phyloP scores from a whole-genome alignment of 768 basidiomycete species.

The Auriscalpium vulgare region DNA sequence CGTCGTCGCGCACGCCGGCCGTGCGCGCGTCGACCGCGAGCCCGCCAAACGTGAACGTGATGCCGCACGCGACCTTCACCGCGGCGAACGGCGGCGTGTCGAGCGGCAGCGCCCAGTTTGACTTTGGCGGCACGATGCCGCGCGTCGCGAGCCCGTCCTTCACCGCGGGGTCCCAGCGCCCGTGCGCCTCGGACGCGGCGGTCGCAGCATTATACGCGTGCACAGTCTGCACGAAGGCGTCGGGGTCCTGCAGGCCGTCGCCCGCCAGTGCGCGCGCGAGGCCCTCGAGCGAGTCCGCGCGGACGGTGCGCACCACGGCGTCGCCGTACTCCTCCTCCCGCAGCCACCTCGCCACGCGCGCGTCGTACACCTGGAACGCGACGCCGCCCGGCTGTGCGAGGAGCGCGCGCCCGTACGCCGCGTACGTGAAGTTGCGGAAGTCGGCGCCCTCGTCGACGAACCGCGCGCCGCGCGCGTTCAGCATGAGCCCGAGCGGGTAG shows the following conservation, averaged over 20 bases:
- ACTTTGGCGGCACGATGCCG: constrained; percentile 42
- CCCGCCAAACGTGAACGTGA: constrained; percentile 70
- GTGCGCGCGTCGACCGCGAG: constrained; percentile 50
- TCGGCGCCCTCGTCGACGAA: constrained; percentile 71
- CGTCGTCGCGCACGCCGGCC: constrained; percentile 39
- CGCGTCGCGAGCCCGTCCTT: constrained; percentile 57
- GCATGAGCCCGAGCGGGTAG: constrained; percentile 65
- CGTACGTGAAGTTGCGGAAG: constrained; percentile 68
- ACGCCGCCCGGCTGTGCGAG: constrained; percentile 48
- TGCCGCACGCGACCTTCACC: constrained; percentile 60
- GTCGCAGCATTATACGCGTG: constrained; percentile 44
- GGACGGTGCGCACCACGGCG: constrained; percentile 47
- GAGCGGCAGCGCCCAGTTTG: constrained; percentile 60
- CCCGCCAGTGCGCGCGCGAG: constrained; percentile 39
- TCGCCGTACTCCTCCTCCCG: constrained; percentile 63
- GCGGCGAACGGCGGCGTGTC: constrained; percentile 50
- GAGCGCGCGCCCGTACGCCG: constrained; percentile 56
- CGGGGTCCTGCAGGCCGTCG: constrained; percentile 39
- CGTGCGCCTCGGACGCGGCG: constrained; percentile 24
- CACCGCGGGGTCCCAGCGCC: constrained; percentile 52
- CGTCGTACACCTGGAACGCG: constrained; percentile 64
- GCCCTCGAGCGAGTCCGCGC: constrained; percentile 37
- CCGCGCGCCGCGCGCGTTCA: constrained; percentile 46
- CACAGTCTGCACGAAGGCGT: constrained; percentile 38
- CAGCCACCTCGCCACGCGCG: constrained; percentile 33